Conservation (phyloP, 176 grass and related monocot species). For the Oryza nivara region DNA sequence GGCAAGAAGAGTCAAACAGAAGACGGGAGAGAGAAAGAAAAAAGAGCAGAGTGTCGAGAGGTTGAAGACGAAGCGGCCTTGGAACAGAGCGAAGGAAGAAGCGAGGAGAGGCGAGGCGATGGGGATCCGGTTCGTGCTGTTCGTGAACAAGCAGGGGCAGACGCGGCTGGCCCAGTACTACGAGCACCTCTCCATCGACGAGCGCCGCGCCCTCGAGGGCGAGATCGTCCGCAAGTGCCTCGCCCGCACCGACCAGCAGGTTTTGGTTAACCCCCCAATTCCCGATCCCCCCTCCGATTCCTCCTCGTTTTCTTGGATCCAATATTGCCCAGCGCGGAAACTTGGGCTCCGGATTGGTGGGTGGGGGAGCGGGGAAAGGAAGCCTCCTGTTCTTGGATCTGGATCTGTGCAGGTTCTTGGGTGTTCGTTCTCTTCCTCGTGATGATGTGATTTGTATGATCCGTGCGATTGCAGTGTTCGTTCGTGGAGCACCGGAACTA, state of each 20-base stretch:
- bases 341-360: neutral
- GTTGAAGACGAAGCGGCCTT: neutral
- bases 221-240: conserved; percentile 99
- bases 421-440: neutral
- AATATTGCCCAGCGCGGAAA: neutral
- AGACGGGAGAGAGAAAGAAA: neutral
- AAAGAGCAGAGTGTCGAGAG: neutral
- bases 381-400: conserved; percentile 30
- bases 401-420: neutral
- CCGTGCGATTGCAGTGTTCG: conserved; percentile 68
- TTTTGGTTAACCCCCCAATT: too few relatives aligned
- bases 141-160: conserved; percentile 99
- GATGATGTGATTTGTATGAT: neutral
- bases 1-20: too few relatives aligned
- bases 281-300: neutral
- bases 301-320: conserved; percentile 9
- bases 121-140: conserved; percentile 93
- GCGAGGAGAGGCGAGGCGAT: conserved; percentile 6
- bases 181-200: conserved; percentile 94
- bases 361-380: neutral
- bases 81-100: neutral
- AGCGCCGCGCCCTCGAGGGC: conserved; percentile 94
- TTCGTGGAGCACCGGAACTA: conserved; percentile 99
- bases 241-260: conserved; percentile 95
- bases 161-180: conserved; percentile 97